phyloP scores from a whole-genome alignment of 2,329 filamentous ascomycete species.

The Aspergillus ochraceus region DNA sequence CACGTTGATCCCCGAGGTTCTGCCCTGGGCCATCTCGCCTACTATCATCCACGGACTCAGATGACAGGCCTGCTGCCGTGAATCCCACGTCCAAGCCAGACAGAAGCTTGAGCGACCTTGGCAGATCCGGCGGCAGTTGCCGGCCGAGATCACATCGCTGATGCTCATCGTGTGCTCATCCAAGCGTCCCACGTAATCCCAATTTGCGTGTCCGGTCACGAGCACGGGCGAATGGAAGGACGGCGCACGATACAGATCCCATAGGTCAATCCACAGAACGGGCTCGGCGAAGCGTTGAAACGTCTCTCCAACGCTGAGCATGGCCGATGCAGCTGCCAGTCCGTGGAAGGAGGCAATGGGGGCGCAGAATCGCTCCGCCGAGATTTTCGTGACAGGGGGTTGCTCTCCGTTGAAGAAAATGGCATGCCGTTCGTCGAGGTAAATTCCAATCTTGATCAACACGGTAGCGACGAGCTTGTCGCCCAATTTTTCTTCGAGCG shows the following conservation, averaged over 20 bases:
- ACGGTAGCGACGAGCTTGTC: conserved; percentile 2
- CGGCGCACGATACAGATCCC: conserved; percentile 2
- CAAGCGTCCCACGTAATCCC: conserved; percentile 4
- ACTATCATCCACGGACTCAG: conserved; percentile 3
- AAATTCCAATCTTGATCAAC: conserved; percentile 2
- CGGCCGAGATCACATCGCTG: neutral
- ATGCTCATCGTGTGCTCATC: conserved; percentile 3
- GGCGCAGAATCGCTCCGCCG: conserved; percentile 3
- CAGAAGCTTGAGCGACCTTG: neutral
- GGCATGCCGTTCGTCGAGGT: conserved; percentile 1
- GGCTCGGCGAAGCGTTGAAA: neutral
- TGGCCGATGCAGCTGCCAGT: neutral
- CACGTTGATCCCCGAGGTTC: conserved; percentile 3
- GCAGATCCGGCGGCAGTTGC: neutral
- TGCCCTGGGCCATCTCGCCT: neutral
- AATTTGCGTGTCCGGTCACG: neutral
- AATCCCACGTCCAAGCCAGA: conserved; percentile 7
- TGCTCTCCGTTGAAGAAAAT: conserved; percentile 5
- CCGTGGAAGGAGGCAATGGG: conserved; percentile 4
- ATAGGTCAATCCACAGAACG: conserved; percentile 5
- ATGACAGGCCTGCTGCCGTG: neutral
- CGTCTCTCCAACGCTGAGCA: conserved; percentile 2
- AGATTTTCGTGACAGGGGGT: conserved; percentile 1
- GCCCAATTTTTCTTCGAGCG: conserved; percentile 5
- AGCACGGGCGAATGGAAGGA: conserved; percentile 2